Base-by-base conservation (phyloP, 129 eudicot species). In the Artemisia annua region DNA sequence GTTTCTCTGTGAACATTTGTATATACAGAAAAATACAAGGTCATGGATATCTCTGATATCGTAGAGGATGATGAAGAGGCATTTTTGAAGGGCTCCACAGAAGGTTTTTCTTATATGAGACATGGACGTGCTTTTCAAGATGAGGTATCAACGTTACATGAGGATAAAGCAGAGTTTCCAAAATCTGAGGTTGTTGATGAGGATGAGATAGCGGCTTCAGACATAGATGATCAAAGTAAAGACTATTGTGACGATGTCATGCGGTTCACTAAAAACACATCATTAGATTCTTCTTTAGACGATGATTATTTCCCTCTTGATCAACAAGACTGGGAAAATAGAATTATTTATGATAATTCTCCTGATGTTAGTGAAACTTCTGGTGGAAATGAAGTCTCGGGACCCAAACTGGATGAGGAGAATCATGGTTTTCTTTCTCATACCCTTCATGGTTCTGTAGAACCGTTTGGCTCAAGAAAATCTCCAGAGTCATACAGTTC, bases 311-410 rank as follows among this genome's bases (percentile, higher is more conserved):
- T 84, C 69, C 87, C 90, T 62, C 91, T 94, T 55, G 98, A 94
- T 78, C 98, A 90, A 71, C 89, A 85, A 75, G 92, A 90, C 72
- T 94, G 98, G 98, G 98, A 94, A 85, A 88, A 83, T 17, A 76
- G 73, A 67, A 90, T 94, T 28, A 82, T 94, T 54, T 94, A 93
- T 87, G 88, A 85, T 35, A 80, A 87, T 70, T 89, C 98, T 28
- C 90, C 96, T 54, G 64, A 71, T 30, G 59, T 58, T 17, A 80
- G 79, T 78, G 85, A 84, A 44, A 69, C 76, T 66, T 66, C 79
- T 75, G 81, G 82, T n/a, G 98, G 85, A 83, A 84, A 88, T 68
- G 98, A 87, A 46, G 79, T 85, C 61, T 87, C 92, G 49, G 96
- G 90, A 65, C 88, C 92, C n/a, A 92, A 89, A 56, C 72, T 56